These are phyloP conservation scores for Chaetomium tenue DNA, from an alignment of 495 filamentous ascomycete species.

Conservation along the genomic window DNA sequence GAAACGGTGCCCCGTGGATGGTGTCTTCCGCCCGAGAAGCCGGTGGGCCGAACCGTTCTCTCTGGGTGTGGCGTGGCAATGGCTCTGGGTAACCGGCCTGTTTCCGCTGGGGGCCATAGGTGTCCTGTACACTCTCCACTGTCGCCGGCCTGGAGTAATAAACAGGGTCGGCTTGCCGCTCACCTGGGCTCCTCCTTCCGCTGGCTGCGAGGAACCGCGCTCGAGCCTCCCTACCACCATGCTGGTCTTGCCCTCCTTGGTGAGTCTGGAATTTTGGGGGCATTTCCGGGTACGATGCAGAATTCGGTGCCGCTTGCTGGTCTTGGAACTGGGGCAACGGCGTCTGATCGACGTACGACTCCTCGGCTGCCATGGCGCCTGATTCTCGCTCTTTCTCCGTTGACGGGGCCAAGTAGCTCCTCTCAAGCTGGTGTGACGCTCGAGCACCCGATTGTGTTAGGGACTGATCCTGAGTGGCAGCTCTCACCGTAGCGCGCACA, in stretches of 20 bases:
- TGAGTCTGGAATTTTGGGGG: neutral
- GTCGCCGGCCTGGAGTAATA: conserved; percentile 16
- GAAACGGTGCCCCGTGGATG: conserved; percentile 19
- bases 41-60: conserved; percentile 26
- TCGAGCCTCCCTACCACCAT: neutral
- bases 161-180: conserved; percentile 2
- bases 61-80: conserved; percentile 2
- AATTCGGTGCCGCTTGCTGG: conserved; percentile 14
- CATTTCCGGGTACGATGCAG: neutral
- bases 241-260: neutral
- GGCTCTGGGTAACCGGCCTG: conserved; percentile 17
- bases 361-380: conserved; percentile 26
- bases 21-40: conserved; percentile 17
- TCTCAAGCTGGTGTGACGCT: conserved; percentile 3
- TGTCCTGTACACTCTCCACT: neutral
- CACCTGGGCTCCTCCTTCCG: conserved; percentile 10
- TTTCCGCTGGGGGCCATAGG: neutral
- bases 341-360: conserved; percentile 26
- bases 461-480: neutral
- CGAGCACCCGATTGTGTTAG: neutral
- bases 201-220: neutral
- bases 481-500: conserved; percentile 21
- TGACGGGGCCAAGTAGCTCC: neutral
- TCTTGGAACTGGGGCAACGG: neutral
- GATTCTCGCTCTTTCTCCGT: conserved; percentile 10